These are phyloP conservation scores for Suillus variegatus DNA, from an alignment of 768 basidiomycete species.

Conservation along the genomic window DNA sequence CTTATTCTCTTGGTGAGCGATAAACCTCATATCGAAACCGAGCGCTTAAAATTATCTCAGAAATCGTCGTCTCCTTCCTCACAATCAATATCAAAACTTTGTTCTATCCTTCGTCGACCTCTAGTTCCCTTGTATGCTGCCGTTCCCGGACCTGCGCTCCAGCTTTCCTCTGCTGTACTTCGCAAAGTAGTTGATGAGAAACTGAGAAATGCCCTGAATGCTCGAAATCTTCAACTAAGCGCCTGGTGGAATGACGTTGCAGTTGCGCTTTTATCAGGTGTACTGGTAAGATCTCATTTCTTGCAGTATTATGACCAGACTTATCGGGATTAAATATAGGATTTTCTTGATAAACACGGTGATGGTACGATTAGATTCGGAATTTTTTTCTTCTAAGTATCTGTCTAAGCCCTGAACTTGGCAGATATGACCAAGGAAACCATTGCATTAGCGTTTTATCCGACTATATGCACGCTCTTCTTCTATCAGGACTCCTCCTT, in stretches of 20 bases:
- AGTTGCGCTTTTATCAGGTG: conserved; percentile 51
- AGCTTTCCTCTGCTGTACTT: conserved; percentile 43
- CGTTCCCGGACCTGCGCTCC: conserved; percentile 40
- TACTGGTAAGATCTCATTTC: conserved; percentile 39
- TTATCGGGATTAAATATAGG: conserved; percentile 17
- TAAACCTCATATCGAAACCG: not conserved
- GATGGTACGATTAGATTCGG: conserved; percentile 13
- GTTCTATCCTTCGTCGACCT: conserved; percentile 41
- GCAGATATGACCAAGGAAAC: conserved; percentile 21
- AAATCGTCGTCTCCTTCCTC: conserved; percentile 39
- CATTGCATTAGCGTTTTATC: conserved; percentile 29
- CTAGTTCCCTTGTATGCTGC: conserved; percentile 46
- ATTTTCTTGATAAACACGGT: conserved; percentile 24
- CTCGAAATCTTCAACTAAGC: conserved; percentile 21
- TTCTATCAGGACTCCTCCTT: conserved; percentile 27
- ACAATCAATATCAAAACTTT: conserved; percentile 39
- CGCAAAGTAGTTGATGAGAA: conserved; percentile 40
- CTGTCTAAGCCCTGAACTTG: conserved; percentile 12
- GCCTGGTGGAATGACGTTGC: conserved; percentile 48
- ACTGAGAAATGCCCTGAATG: conserved; percentile 29
- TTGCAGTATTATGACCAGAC: not conserved
- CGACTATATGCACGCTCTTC: conserved; percentile 39
- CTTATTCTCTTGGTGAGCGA: conserved; percentile 44
- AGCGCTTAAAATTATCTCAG: conserved; percentile 25
- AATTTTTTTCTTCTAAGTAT: not conserved